Conservation (phyloP, 768 basidiomycete species). For the Boletus coccyginus region DNA sequence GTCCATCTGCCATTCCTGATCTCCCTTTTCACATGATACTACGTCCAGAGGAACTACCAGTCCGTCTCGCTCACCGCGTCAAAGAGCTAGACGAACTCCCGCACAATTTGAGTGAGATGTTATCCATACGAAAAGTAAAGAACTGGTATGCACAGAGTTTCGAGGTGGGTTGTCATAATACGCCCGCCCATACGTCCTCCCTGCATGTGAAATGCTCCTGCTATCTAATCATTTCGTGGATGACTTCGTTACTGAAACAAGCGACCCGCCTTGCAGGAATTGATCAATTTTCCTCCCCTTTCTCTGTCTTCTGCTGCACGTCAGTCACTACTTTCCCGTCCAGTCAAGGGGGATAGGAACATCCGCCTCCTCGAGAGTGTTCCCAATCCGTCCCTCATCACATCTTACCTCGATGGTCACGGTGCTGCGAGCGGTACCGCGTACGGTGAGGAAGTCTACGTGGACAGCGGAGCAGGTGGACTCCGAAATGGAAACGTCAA, state of each 20-base stretch:
- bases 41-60: conserved; percentile 80
- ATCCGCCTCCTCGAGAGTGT: conserved; percentile 63
- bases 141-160: conserved; percentile 99
- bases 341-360: conserved; percentile 35
- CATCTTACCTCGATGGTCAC: conserved; percentile 31
- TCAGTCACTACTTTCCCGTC: conserved; percentile 54
- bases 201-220: neutral
- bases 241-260: neutral
- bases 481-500: conserved; percentile 56
- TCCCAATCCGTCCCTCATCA: conserved; percentile 73
- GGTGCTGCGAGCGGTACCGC: conserved; percentile 20
- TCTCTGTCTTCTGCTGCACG: conserved; percentile 64
- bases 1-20: neutral
- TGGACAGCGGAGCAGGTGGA: conserved; percentile 22
- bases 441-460: neutral
- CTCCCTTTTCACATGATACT: neutral
- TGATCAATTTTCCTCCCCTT: conserved; percentile 83
- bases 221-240: neutral
- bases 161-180: conserved; percentile 58
- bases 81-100: conserved; percentile 95
- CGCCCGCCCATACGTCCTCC: neutral
- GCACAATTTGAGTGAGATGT: conserved; percentile 87
- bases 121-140: conserved; percentile 90
- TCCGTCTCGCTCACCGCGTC: conserved; percentile 92
- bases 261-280: conserved; percentile 54